Base-by-base conservation (phyloP, 2,329 filamentous ascomycete species). In the Didymella segeticola region DNA sequence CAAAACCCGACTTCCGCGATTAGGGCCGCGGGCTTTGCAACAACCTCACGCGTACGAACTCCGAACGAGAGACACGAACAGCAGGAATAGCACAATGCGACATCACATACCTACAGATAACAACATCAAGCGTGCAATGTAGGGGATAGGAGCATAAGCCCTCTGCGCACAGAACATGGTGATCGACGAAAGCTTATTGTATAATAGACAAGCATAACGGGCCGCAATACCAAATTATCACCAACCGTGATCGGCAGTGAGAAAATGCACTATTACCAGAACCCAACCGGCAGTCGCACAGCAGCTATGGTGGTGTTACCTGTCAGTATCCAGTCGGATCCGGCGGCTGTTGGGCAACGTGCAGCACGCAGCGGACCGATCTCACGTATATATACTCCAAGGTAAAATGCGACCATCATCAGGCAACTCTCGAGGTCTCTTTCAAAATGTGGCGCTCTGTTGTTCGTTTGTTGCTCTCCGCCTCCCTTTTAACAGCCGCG, bases 11-110 rank as follows among this genome's bases (percentile, higher is more conserved):
- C 29, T 42, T 10, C 42, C 43, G 31, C 31, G 34, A 26, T 34
- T 47, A 29, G 49, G 43, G 37, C 43, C 43, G 43, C 49, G 49
- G 42, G 41, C 15, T 52, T 14, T 52, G 48, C 31, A 19, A 5
- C 9, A 19, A 17, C 11, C 19, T 37, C 26, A n/a, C 37, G 10
- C 12, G 17, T 27, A 26, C 31, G 22, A 36, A 15, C 17, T 20
- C 1, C 33, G 17, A 36, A 22, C 17, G 33, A 36, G 2, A 17
- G 17, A 14, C 10, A 30, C 12, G 14, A 22, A 43, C 3, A 25
- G 17, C 12, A 33, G 25, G 8, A 23, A 2, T 33, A 43, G 12
- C 10, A 43, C 19, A 11, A 23, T 33, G 19, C 27, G 33, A 17
- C 14, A 42, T 30, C 17, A 3, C 9, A 3, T n/a, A 22, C 17